These are phyloP conservation scores for Nyssa sinensis DNA, from an alignment of 148 eudicot species.

Conservation along the genomic window DNA sequence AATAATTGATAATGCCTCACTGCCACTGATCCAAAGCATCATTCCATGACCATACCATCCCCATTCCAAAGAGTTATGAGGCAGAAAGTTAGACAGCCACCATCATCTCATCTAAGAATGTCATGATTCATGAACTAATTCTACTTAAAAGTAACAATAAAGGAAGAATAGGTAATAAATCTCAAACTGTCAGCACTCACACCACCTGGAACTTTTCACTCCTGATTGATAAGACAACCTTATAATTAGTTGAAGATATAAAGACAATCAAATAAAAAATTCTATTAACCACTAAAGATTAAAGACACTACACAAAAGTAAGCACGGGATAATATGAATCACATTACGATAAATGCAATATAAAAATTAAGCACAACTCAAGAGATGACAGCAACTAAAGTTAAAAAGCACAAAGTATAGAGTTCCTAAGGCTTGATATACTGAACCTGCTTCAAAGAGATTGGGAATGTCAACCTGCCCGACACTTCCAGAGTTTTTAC, in stretches of 20 bases:
- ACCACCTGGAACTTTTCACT: neutral
- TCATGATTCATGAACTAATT: neutral
- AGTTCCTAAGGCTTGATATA: neutral
- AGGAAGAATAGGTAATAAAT: no score
- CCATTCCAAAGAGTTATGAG: neutral
- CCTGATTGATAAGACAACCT: neutral
- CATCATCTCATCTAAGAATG: neutral
- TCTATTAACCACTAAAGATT: no score
- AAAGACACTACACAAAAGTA: neutral
- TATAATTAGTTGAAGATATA: neutral
- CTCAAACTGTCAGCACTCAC: neutral
- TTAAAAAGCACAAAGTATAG: neutral
- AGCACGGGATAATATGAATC: neutral
- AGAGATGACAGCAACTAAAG: neutral
- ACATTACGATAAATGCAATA: neutral
- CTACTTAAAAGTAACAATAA: no score
- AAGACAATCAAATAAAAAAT: neutral
- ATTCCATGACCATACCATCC: neutral
- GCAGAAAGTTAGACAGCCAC: neutral
- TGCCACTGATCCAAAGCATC: neutral
- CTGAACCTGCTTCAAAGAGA: conserved; percentile 88
- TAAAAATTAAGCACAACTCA: neutral
- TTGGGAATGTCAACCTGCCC: conserved; percentile 78
- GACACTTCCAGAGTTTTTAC: conserved; percentile 63
- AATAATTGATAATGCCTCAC: neutral